phyloP scores from a whole-genome alignment of 352 stramenopile species.

The Phytophthora tentaculata region DNA sequence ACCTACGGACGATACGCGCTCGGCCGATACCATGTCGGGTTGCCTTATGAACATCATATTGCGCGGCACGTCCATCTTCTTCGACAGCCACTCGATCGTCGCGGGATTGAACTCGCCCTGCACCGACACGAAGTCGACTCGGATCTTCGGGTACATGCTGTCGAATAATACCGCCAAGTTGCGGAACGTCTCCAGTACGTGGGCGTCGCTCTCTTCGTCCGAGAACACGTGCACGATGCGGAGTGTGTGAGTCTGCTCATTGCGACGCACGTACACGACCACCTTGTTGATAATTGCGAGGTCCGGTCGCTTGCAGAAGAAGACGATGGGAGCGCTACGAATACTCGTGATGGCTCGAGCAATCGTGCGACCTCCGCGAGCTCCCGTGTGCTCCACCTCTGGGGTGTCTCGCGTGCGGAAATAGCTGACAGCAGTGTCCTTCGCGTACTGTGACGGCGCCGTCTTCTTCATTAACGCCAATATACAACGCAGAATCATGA shows the following conservation, averaged over 20 bases:
- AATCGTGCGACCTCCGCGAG: constrained; percentile 80
- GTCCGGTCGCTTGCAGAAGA: constrained; percentile 92
- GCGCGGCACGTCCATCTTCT: constrained; percentile 66
- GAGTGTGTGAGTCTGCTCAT: constrained; percentile 46
- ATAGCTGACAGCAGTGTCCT: background rate
- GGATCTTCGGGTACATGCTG: constrained; percentile 81
- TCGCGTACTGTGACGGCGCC: constrained; percentile 39
- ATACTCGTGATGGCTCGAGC: constrained; percentile 73
- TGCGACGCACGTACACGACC: constrained; percentile 93
- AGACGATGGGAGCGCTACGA: constrained; percentile 89
- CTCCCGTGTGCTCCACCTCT: constrained; percentile 55
- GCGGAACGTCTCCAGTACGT: background rate
- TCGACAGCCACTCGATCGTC: constrained; percentile 77
- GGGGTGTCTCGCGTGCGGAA: background rate
- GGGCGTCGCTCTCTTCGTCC: constrained; percentile 16
- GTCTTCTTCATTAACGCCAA: constrained; percentile 45
- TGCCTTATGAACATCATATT: constrained; percentile 93
- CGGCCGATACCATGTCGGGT: constrained; percentile 58
- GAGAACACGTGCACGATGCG: constrained; percentile 83
- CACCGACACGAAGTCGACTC: constrained; percentile 79
- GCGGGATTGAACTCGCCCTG: constrained; percentile 61
- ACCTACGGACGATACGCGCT: constrained; percentile 78
- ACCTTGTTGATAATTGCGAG: constrained; percentile 94
- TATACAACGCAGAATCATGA: constrained; percentile 40
- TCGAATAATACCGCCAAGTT: background rate